Base-by-base conservation (phyloP, 176 grass and related monocot species). In the Zea luxurians region DNA sequence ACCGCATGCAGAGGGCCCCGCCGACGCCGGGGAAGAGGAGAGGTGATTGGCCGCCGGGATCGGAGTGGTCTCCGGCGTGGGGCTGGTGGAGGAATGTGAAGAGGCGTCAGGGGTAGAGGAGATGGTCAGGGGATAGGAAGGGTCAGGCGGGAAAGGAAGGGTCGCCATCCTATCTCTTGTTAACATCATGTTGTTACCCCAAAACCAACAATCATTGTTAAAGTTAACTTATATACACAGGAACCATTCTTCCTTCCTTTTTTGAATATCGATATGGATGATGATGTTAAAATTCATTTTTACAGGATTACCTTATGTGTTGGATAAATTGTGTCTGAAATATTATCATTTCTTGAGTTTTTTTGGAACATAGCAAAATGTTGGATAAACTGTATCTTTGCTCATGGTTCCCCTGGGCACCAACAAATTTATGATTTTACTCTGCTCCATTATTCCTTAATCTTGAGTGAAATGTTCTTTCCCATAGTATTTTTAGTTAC, bases 331-430 rank as follows among this genome's bases (percentile, higher is more conserved):
- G 42, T 45, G 43, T 68, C 0, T 45, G 42, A 45, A 21, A 16
- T 2, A 15, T 11, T 2, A 67, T 67, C 37, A 10, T 68, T 20
- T 1, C 53, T 66, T 8, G 15, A 36, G 20, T 18, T 8, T 20
- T 8, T 77, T n/a, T 38, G 44, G n/a, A 16, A 82, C 12, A 71
- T 46, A 21, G 40, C n/a, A 46, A 68, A 66, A n/a, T 66, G 13
- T 36, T 66, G 38, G 36, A 42, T 66, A 42, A n/a, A 66, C 16
- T 66, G 7, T 66, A 43, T n/a, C 38, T 66, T 42, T 18, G 3
- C 40, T 45, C 8, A 68, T 70, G 43, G 44, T 48, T 35, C 6
- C 20, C 18, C 45, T 27, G 11, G 18, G 43, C n/a, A 48, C 68
- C 45, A 70, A 48, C 11, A 27, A 48, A 70, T 35, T 70, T 35